Percentiles rank a stretch among this genome's conserved stretches.
These are phyloP conservation scores for Astraeus odoratus DNA, from an alignment of 768 basidiomycete species.

Conservation along the genomic window DNA sequence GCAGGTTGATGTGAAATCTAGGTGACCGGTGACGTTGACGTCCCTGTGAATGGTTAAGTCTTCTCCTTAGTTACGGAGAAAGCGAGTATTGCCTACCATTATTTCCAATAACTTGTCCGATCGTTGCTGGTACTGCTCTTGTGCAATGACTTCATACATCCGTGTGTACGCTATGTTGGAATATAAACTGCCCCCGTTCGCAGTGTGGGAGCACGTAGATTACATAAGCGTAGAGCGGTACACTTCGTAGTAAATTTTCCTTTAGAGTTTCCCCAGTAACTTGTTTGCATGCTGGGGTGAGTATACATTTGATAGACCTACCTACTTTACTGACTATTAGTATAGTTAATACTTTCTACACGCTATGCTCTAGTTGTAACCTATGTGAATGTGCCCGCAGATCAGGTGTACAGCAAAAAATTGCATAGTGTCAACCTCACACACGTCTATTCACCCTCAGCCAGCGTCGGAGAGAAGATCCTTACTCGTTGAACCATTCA, in stretches of 20 bases:
- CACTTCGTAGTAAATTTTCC: too few relatives aligned
- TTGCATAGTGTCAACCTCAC: constrained; percentile 22
- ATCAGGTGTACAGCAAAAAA: constrained; percentile 4
- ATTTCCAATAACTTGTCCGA: neutral
- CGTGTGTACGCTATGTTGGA: constrained; percentile 4
- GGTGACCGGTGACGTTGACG: neutral
- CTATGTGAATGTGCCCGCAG: neutral
- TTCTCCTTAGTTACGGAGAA: neutral
- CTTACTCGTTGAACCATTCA: neutral
- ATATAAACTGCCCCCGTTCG: too few relatives aligned
- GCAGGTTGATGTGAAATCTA: neutral
- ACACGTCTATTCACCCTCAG: constrained; percentile 13
- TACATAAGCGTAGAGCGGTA: too few relatives aligned
- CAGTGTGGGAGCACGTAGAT: too few relatives aligned
- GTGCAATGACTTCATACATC: neutral
- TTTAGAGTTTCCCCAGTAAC: neutral
- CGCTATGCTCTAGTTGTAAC: too few relatives aligned
- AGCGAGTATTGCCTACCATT: neutral
- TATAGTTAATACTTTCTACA: too few relatives aligned
- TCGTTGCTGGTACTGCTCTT: neutral
- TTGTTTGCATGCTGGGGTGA: too few relatives aligned
- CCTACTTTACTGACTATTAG: too few relatives aligned
- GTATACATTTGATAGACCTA: too few relatives aligned
- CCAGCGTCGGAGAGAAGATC: neutral
- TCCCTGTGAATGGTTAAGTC: neutral